These are phyloP conservation scores for Coemansia sp. DNA, from an alignment of 192 early-diverging fungal genomes.

Conservation along the genomic window DNA sequence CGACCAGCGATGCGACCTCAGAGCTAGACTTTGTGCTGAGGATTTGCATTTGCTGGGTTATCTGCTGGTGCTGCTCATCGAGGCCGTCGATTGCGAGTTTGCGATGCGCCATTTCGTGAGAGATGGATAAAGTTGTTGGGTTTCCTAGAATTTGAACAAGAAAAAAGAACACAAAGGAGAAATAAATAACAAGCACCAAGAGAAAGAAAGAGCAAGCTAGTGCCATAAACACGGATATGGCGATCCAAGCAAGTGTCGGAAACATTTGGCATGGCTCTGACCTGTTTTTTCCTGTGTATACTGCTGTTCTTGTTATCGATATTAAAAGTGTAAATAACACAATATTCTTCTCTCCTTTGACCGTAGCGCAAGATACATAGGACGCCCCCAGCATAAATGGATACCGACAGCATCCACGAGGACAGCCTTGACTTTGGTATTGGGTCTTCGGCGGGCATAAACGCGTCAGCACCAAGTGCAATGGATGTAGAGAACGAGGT, in stretches of 20 bases:
- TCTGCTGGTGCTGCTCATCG: conserved; percentile 32
- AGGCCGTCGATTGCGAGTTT: conserved; percentile 42
- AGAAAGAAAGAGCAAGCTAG: no score
- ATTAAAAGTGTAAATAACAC: not conserved
- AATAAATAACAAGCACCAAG: not conserved
- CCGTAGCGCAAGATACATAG: not conserved
- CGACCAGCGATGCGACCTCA: conserved; percentile 23
- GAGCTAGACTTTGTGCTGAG: conserved; percentile 28
- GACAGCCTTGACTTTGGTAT: not conserved
- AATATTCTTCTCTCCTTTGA: not conserved
- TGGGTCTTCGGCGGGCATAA: not conserved
- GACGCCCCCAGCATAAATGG: not conserved
- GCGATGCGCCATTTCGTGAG: conserved; percentile 41
- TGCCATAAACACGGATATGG: no score
- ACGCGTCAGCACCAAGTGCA: not conserved
- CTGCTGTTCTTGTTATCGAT: not conserved
- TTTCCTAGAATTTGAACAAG: not conserved
- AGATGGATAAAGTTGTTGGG: no score
- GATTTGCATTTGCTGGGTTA: conserved; percentile 40
- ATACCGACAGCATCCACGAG: not conserved
- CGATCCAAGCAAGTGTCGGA: not conserved
- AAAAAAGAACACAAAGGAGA: not conserved
- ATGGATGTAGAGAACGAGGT: conserved; percentile 9
- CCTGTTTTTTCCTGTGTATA: not conserved
- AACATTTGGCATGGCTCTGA: not conserved